phyloP scores from a whole-genome alignment of 2,329 filamentous ascomycete genomes.

The Colletotrichum magnum region DNA sequence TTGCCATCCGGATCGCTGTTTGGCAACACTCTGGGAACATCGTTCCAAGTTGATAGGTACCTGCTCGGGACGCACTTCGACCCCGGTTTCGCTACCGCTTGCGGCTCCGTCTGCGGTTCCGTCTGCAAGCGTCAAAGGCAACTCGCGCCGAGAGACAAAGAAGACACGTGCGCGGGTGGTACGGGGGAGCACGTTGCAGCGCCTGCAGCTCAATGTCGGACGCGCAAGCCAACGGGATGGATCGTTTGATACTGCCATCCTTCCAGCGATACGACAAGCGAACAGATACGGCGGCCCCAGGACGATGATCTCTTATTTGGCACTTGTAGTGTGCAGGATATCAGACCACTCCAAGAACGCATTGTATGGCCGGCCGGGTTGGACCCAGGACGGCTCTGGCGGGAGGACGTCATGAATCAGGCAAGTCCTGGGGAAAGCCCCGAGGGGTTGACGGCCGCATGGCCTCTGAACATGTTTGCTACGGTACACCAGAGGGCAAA shows the following conservation, averaged over 20 bases:
- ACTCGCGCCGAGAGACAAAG: too few relatives aligned
- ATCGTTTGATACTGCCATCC: conserved; percentile 3
- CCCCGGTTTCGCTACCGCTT: too few relatives aligned
- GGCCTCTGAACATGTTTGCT: conserved; percentile 23
- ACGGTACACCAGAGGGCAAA: not conserved
- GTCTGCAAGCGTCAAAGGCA: too few relatives aligned
- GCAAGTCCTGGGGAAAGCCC: conserved; percentile 10
- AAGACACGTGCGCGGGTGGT: too few relatives aligned
- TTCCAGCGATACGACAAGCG: not conserved
- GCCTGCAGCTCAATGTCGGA: not conserved
- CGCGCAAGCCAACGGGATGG: not conserved
- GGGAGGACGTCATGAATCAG: conserved; percentile 31
- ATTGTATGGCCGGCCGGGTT: conserved; percentile 7
- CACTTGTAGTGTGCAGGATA: conserved; percentile 1
- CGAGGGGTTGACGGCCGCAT: not conserved
- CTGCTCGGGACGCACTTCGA: too few relatives aligned
- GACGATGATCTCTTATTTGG: conserved; percentile 5
- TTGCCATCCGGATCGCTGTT: too few relatives aligned
- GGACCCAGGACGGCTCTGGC: conserved; percentile 14
- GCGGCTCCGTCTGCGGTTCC: too few relatives aligned
- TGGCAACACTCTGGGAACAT: too few relatives aligned
- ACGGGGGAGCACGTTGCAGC: not conserved
- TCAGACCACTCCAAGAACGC: conserved; percentile 9
- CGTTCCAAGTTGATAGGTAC: too few relatives aligned
- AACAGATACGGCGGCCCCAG: not conserved